These are phyloP conservation scores for Neoascochyta sp. DNA, from an alignment of 2,329 filamentous ascomycete genomes.

Conservation along the genomic window DNA sequence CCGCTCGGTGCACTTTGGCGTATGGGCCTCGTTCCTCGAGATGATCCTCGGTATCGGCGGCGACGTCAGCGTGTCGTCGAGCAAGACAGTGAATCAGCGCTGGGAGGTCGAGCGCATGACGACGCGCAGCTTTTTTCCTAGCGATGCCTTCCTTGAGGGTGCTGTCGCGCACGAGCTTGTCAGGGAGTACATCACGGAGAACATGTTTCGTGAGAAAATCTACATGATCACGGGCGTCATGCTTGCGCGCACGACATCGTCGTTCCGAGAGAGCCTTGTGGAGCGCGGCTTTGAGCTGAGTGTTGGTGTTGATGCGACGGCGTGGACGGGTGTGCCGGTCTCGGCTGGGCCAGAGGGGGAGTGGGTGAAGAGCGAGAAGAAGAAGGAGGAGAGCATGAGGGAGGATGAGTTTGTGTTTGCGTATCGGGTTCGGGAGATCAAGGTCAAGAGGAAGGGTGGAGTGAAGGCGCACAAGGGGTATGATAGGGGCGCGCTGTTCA, in stretches of 20 bases:
- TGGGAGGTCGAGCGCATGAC: conserved; percentile 3
- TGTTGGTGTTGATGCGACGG: conserved; percentile 6
- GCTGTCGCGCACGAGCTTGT: conserved; percentile 2
- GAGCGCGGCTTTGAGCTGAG: conserved; percentile 3
- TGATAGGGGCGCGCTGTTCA: not conserved
- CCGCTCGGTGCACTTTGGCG: conserved; percentile 2
- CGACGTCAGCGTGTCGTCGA: not conserved
- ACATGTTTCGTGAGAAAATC: conserved; percentile 4
- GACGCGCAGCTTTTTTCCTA: conserved; percentile 1
- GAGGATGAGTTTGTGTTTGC: conserved; percentile 8
- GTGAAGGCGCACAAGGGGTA: not conserved
- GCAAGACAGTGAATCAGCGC: not conserved
- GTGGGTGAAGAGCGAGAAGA: conserved; percentile 3
- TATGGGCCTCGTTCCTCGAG: conserved; percentile 10
- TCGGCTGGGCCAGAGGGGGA: conserved; percentile 6
- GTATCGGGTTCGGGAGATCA: conserved; percentile 9
- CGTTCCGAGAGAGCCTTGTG: not conserved
- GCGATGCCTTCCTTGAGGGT: not conserved
- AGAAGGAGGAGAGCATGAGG: not conserved
- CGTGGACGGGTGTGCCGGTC: conserved; percentile 6
- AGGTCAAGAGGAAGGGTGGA: conserved; percentile 6
- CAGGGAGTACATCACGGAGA: conserved; percentile 1
- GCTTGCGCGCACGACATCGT: conserved; percentile 1
- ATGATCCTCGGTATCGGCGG: conserved; percentile 4
- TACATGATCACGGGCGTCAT: conserved; percentile 10